Evolutionary conservation across 768 basidiomycete genomes (phyloP).

Genomic region (Lentinula aciculospora): DNA sequence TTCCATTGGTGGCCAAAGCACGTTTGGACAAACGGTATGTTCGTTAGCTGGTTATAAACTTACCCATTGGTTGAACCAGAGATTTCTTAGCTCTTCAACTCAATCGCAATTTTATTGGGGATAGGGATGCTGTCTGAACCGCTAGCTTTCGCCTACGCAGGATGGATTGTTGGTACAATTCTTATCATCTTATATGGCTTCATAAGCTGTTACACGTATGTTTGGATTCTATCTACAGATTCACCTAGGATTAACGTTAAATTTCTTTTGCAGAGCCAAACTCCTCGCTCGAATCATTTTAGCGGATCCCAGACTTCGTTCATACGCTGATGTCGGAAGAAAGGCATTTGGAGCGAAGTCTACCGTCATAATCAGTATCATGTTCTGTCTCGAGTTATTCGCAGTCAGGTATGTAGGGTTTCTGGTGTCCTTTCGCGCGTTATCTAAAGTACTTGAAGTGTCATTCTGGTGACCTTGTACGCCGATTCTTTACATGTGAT

Average conservation of each 20-base stretch:
- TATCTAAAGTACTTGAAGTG: conserved; percentile 33
- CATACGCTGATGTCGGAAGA: conserved; percentile 86
- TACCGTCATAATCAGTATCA: conserved; percentile 53
- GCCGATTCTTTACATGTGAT: conserved; percentile 81
- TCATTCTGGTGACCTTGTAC: conserved; percentile 84
- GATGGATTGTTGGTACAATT: conserved; percentile 76
- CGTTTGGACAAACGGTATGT: conserved; percentile 68
- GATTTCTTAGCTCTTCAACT: conserved; percentile 70
- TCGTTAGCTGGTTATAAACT: neutral
- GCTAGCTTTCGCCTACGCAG: conserved; percentile 86
- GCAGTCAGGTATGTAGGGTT: conserved; percentile 55
- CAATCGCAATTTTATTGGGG: conserved; percentile 79
- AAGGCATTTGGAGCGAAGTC: conserved; percentile 83
- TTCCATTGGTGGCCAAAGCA: conserved; percentile 51
- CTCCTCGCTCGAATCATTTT: conserved; percentile 75
- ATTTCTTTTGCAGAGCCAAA: conserved; percentile 69
- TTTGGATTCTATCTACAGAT: conserved; percentile 11
- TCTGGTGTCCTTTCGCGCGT: neutral
- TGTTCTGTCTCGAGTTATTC: conserved; percentile 88
- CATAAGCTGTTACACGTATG: conserved; percentile 87
- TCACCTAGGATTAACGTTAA: no score
- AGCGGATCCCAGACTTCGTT: conserved; percentile 61
- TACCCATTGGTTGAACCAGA: neutral
- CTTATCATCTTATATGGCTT: conserved; percentile 74
- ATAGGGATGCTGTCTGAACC: conserved; percentile 89